Base-by-base conservation (phyloP, 495 filamentous ascomycete genomes). In the Talaromyces adpressus region DNA sequence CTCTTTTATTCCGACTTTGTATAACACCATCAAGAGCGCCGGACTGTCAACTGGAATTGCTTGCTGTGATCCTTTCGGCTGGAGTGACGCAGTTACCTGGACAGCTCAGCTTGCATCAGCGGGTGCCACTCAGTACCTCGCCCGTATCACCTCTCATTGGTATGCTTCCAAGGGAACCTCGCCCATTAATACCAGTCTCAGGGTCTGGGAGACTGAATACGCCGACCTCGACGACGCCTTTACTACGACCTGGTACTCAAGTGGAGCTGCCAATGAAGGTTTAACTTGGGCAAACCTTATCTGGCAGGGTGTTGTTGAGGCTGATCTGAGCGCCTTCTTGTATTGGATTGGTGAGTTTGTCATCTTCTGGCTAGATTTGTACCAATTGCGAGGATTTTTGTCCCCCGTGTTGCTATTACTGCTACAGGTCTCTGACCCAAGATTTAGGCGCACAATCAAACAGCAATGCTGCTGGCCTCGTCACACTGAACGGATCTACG, bases 211-310 rank as follows among this genome's bases (percentile, higher is more conserved):
- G 62, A 84, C 81, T 1, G 82, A 86, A 62, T 79, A 72, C 56
- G 78, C 75, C 59, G 81, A 83, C 63, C 72, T 82, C 16, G 75
- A 79, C 62, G 77, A 75, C 25, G 66, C 62, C 16, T 82, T 77
- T 74, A 76, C 70, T 23, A 77, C 76, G 14, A 72, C 71, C 4
- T 87, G 84, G 81, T 82, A 82, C 59, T 66, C 70, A 20, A 71
- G 62, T 41, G 81, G 81, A 18, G 75, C 65, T 12, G 65, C 70
- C 4, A 77, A 78, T 22, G 84, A 87, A 62, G 84, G 83, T 3
- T 67, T 81, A 52, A 79, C 78, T 1, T 87, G 84, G 84, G 84
- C 84, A 1, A 79, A 76, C 61, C 73, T 78, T 58, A 81, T 85
- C 39, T 73, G 77, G n/a, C 71, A 70, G 5, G 77, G 69, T 5